A percentile compares a stretch with the other conserved stretches of the same genome.
Conservation (phyloP, 768 basidiomycete genomes). For the Agaricus bisporus region DNA sequence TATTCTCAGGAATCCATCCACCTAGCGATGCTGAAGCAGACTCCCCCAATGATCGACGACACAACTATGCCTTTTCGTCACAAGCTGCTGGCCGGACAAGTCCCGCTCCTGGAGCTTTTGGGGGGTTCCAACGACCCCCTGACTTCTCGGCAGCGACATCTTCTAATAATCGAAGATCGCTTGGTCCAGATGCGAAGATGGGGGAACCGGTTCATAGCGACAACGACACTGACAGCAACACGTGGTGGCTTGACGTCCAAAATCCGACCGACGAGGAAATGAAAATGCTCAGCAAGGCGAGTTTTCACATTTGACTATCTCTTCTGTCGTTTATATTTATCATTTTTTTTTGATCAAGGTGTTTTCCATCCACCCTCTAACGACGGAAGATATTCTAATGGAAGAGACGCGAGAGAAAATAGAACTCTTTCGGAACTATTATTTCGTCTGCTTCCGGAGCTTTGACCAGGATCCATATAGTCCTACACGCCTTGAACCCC, state of each 20-base stretch:
- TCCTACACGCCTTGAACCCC: conserved; percentile 93
- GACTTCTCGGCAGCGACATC: conserved; percentile 5
- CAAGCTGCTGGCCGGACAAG: conserved; percentile 1
- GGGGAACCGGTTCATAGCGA: conserved; percentile 13
- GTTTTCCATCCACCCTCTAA: conserved; percentile 94
- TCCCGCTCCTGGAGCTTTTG: not conserved
- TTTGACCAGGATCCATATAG: conserved; percentile 99
- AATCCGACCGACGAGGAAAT: conserved; percentile 98
- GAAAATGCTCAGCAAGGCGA: conserved; percentile 90
- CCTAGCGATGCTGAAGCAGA: not conserved
- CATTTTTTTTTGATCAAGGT: conserved; percentile 44
- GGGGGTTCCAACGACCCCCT: not conserved
- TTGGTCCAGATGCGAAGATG: conserved; percentile 12
- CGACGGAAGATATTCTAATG: conserved; percentile 99
- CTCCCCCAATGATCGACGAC: conserved; percentile 15
- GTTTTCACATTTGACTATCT: conserved; percentile 14
- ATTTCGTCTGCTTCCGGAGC: conserved; percentile 97
- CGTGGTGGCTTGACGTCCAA: conserved; percentile 96
- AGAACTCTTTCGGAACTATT: conserved; percentile 97
- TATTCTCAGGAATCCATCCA: conserved; percentile 59
- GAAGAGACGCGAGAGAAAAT: conserved; percentile 99
- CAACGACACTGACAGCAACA: conserved; percentile 61
- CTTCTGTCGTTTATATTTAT: not conserved
- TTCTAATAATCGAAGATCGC: not conserved
- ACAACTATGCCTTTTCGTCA: conserved; percentile 17